These are phyloP conservation scores for Yamadazyma ubonensis DNA, from an alignment of 805 yeast species.

Conservation along the genomic window DNA sequence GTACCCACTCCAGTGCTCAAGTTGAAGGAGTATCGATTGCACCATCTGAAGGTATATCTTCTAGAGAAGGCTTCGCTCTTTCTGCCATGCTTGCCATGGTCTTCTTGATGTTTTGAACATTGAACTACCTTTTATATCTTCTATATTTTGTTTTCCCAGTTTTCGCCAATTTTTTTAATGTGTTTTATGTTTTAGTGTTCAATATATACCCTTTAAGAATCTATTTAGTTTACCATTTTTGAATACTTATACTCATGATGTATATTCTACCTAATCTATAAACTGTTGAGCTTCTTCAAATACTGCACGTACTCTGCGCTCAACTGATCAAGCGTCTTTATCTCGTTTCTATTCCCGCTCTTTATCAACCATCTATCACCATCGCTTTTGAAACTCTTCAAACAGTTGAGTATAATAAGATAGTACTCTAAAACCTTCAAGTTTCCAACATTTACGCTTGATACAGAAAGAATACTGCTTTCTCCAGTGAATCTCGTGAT, in stretches of 20 bases:
- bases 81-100: too few relatives aligned
- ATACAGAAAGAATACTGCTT: slow-evolving; percentile 12
- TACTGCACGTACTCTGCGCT: slow-evolving; percentile 25
- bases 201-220: too few relatives aligned
- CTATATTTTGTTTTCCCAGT: too few relatives aligned
- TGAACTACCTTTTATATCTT: too few relatives aligned
- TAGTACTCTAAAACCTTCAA: slow-evolving; percentile 42
- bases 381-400: slow-evolving; percentile 31
- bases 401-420: slow-evolving; percentile 39
- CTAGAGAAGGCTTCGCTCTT: too few relatives aligned
- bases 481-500: slow-evolving; percentile 34
- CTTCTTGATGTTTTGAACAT: too few relatives aligned
- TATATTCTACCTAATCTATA: slow-evolving; percentile 3
- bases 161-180: too few relatives aligned
- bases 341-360: slow-evolving; percentile 10
- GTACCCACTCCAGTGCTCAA: too few relatives aligned
- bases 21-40: too few relatives aligned
- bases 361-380: slow-evolving; percentile 40
- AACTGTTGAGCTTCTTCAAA: slow-evolving; percentile 6
- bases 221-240: too few relatives aligned
- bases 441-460: slow-evolving; percentile 32
- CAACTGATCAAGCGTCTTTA: slow-evolving; percentile 30
- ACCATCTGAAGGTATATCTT: too few relatives aligned
- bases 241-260: not conserved
- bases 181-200: too few relatives aligned